Base-by-base conservation (phyloP, 257 asterid genomes). In the Pogostemon cablin region DNA sequence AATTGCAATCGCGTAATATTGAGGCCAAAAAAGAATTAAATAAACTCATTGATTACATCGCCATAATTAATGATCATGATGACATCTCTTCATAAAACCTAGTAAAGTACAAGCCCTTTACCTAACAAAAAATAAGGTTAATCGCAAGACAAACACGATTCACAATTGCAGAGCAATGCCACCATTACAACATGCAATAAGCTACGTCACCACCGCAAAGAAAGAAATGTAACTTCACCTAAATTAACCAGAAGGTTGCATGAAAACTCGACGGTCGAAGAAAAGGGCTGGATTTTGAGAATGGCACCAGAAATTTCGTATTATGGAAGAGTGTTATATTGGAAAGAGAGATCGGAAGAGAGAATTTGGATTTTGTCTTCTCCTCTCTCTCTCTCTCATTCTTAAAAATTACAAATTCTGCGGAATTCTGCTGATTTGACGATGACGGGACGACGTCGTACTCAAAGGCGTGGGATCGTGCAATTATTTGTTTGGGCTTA, bases 261-360 rank as follows among this genome's bases (percentile, higher is more conserved):
- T 72, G 77, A 39, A 78, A 55, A 69, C 44, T 66, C 48, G 60
- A 58, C 53, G 48, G 25, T 63, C 62, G 50, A 54, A 44, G 54
- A 32, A 63, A 63, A 41, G 62, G 6, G 77, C 62, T 32, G 67
- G 73, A 53, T 42, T 65, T 64, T 35, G 60, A 64, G 58, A 70
- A 68, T 46, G 47, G 35, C 50, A 63, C 63, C 76, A 59, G 68
- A 62, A 72, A 44, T 48, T 62, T 43, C 67, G 59, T 55, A 56
- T 7, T 67, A n/a, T 55, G 44, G 65, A 43, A 9, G 62, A 62
- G 65, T 50, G 69, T 53, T 49, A 65, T 15, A 52, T 46, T 42
- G 49, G 54, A 57, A 62, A 67, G 17, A 38, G 74, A 60, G 82
- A 80, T 71, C 60, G 47, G 72, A 73, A 17, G 78, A 62, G 67